These are phyloP conservation scores for Bassia scoparia DNA, from an alignment of 148 eudicot species.

Conservation along the genomic window DNA sequence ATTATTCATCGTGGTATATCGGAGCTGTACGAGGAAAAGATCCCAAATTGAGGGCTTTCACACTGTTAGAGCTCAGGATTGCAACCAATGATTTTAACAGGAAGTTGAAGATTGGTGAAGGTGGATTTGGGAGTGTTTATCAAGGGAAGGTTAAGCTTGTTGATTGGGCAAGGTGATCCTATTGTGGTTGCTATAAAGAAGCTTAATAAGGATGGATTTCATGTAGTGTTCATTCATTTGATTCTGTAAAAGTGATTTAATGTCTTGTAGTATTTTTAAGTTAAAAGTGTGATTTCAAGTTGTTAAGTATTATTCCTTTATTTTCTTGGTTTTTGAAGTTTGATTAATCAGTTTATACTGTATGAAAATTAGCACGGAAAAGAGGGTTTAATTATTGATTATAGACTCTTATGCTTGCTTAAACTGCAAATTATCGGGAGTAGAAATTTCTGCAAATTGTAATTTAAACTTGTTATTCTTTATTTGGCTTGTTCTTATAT, in stretches of 20 bases:
- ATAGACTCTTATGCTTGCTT: not conserved
- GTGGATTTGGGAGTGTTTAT: constrained; percentile 82
- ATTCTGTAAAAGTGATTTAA: no score
- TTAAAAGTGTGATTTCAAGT: no score
- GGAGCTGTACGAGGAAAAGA: constrained; percentile 68
- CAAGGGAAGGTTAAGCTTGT: constrained; percentile 57
- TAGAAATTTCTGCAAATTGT: not conserved
- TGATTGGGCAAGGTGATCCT: constrained; percentile 39
- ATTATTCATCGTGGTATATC: constrained; percentile 43
- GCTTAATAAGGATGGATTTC: constrained; percentile 70
- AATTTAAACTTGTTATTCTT: not conserved
- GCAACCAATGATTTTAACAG: constrained; percentile 63
- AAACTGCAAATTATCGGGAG: not conserved
- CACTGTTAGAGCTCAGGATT: constrained; percentile 49
- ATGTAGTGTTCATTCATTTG: constrained; percentile 36
- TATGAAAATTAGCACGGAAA: not conserved
- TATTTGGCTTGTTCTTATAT: not conserved
- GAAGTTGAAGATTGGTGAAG: constrained; percentile 80
- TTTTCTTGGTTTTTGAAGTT: not conserved
- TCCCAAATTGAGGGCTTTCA: constrained; percentile 57
- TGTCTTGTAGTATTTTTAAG: no score
- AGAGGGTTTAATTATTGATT: constrained; percentile 3
- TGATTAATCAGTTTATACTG: not conserved
- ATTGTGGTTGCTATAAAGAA: constrained; percentile 62
- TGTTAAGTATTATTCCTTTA: no score